phyloP scores from a whole-genome alignment of 2,329 filamentous ascomycete species.

The Penicillium aurantiogriseum region DNA sequence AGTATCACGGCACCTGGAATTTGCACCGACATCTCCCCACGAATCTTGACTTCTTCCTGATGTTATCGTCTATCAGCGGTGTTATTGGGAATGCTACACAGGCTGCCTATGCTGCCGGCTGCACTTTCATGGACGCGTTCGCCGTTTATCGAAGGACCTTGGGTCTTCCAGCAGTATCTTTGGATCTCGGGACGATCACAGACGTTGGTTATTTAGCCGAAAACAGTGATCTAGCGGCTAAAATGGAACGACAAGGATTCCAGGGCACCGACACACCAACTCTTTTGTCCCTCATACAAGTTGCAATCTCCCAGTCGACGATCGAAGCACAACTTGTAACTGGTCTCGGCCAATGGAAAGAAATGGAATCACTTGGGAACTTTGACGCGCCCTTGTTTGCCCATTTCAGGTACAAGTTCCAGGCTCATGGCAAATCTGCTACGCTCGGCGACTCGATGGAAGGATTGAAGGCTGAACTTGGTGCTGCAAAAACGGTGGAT shows the following conservation, averaged over 20 bases:
- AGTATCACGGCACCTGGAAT: constrained; percentile 33
- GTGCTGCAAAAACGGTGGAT: constrained; percentile 11
- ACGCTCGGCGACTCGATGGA: neutral
- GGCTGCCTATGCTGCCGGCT: constrained; percentile 43
- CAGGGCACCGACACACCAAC: constrained; percentile 21
- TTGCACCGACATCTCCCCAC: constrained; percentile 25
- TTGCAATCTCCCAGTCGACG: constrained; percentile 13
- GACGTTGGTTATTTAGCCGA: constrained; percentile 29
- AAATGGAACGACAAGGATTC: constrained; percentile 27
- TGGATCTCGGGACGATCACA: constrained; percentile 33
- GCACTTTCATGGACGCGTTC: constrained; percentile 37
- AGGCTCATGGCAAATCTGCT: neutral
- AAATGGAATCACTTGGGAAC: constrained; percentile 20
- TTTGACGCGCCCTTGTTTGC: constrained; percentile 27
- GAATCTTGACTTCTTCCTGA: constrained; percentile 42
- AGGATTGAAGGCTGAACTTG: constrained; percentile 14
- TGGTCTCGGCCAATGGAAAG: constrained; percentile 25
- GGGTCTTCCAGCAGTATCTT: constrained; percentile 26
- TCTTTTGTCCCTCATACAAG: constrained; percentile 19
- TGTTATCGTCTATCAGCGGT: constrained; percentile 41
- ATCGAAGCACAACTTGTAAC: constrained; percentile 21
- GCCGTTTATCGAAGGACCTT: constrained; percentile 27
- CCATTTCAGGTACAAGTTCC: constrained; percentile 20
- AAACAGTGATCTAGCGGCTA: constrained; percentile 17
- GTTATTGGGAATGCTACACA: constrained; percentile 48